These are phyloP conservation scores for Gonapodya prolifera DNA, from an alignment of 192 early-diverging fungal genomes.

Conservation along the genomic window DNA sequence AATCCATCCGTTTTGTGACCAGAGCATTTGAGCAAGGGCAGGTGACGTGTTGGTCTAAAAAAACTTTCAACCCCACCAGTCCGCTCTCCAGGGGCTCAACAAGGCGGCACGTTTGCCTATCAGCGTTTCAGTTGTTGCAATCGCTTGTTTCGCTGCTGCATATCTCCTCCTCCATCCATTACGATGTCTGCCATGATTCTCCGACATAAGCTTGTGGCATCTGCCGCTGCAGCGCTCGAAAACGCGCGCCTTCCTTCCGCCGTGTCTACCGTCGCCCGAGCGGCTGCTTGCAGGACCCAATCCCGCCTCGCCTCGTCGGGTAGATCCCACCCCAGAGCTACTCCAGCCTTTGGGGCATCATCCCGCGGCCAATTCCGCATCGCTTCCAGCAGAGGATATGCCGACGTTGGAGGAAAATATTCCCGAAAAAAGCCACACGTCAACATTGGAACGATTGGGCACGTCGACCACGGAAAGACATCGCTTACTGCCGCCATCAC, in stretches of 20 bases:
- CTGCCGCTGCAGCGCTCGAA: neutral
- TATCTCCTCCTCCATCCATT: no score
- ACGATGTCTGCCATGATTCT: neutral
- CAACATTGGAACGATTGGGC: conserved; percentile 98
- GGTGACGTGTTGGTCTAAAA: no score
- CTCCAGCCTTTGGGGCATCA: neutral
- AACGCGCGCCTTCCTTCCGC: neutral
- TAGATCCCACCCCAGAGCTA: neutral
- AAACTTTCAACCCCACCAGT: no score
- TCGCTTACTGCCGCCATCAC: conserved; percentile 98
- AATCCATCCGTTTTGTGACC: no score
- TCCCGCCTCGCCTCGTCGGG: neutral
- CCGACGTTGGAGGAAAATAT: conserved; percentile 22
- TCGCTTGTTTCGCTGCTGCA: no score
- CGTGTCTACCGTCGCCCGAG: neutral
- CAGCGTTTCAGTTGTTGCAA: no score
- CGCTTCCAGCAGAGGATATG: neutral
- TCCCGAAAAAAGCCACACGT: conserved; percentile 86
- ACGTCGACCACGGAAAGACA: conserved; percentile 99
- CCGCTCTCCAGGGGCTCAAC: no score
- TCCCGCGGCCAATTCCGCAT: neutral
- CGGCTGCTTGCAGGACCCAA: neutral
- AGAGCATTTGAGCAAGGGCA: no score
- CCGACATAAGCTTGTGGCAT: neutral
- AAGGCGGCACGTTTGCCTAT: no score